A percentile compares a stretch with the other conserved stretches of the same genome.
Evolutionary conservation across 345 rosid species (phyloP).

Genomic region (Noccaea bulbosa): DNA sequence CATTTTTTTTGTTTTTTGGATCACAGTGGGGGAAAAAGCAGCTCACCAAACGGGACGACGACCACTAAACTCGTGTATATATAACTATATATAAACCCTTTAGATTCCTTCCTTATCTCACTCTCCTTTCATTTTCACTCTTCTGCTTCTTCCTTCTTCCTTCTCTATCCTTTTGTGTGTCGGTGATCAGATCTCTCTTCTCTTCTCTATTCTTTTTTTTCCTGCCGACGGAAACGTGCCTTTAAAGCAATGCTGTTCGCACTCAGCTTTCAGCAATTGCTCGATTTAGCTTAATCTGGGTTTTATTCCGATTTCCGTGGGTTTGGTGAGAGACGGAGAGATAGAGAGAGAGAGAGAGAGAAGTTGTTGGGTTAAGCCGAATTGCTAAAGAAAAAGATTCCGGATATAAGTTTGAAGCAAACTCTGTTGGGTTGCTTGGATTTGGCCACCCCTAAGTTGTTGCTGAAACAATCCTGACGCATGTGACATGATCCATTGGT

Average conservation of each 20-base stretch:
- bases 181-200: conserved; percentile 60
- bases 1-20: too few relatives aligned
- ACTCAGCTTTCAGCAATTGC: conserved; percentile 39
- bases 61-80: conserved; percentile 12
- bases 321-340: conserved; percentile 5
- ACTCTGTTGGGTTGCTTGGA: too few relatives aligned
- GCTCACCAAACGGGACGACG: conserved; percentile 40
- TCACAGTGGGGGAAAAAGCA: conserved; percentile 14
- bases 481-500: too few relatives aligned
- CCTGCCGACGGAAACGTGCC: conserved; percentile 39
- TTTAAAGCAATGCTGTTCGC: conserved; percentile 38
- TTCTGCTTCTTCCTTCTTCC: not conserved
- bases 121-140: conserved; percentile 33
- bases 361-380: too few relatives aligned
- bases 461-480: too few relatives aligned
- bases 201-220: too few relatives aligned
- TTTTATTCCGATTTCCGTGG: conserved; percentile 18
- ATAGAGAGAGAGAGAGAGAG: not conserved
- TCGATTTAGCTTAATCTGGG: conserved; percentile 39
- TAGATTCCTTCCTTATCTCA: conserved; percentile 52
- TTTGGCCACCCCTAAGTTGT: too few relatives aligned
- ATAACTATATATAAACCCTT: not conserved
- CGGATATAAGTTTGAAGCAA: too few relatives aligned
- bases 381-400: too few relatives aligned
- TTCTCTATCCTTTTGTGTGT: conserved; percentile 41